phyloP scores from a whole-genome alignment of 805 yeast genomes.

The Henningerozyma blattae region DNA sequence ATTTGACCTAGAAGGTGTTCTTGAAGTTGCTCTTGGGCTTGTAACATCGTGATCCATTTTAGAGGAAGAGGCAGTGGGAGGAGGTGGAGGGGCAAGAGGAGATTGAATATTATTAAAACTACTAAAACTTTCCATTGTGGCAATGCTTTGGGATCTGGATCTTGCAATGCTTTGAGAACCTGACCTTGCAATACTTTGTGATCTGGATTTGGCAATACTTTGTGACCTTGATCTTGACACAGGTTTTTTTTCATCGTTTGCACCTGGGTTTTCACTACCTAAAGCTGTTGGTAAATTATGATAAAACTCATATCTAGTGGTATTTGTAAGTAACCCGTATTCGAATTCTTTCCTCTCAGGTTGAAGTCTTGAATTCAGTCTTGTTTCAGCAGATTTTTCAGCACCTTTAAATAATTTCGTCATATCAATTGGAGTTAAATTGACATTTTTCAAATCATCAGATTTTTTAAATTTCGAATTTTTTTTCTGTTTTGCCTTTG shows the following conservation, averaged over 20 bases:
- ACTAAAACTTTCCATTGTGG: no score
- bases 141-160: neutral
- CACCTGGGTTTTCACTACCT: neutral
- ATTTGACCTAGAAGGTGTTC: neutral
- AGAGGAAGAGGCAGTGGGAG: neutral
- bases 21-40: neutral
- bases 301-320: neutral
- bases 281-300: neutral
- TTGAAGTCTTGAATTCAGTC: conserved; percentile 13
- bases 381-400: conserved; percentile 17
- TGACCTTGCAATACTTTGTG: neutral
- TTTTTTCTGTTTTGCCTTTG: no score
- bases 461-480: no score
- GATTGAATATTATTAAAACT: no score
- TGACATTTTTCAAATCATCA: conserved; percentile 1
- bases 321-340: conserved; percentile 12
- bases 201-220: neutral
- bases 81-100: neutral
- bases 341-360: conserved; percentile 11
- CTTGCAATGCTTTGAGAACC: neutral
- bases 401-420: conserved; percentile 22
- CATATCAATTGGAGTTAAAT: conserved; percentile 14
- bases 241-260: neutral
- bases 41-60: neutral
- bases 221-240: neutral